Base-by-base conservation (phyloP, 2,329 filamentous ascomycete species). In the Pseudocercospora ulei region DNA sequence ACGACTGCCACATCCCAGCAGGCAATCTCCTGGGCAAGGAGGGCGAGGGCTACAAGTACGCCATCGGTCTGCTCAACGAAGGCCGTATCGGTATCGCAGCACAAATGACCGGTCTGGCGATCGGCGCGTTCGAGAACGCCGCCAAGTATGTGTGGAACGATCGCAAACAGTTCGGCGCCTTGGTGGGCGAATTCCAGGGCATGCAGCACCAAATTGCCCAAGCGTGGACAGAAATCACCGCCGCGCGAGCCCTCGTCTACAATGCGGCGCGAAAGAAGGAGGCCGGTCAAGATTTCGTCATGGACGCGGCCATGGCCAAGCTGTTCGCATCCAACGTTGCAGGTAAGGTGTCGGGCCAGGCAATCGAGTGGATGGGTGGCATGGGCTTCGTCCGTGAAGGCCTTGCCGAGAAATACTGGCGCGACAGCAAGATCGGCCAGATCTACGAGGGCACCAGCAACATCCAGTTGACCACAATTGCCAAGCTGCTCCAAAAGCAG, bases 141-240 rank as follows among this genome's bases (percentile, higher is more conserved):
- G 88, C 82, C 44, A 74, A 74, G 47, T 96, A 98, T 66, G 86
- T 86, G 51, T 98, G 86, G 86, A 96, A 96, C 65, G 90, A 98
- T 69, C 82, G 90, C 56, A 86, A 84, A 69, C 90, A 98, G 68
- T 98, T 98, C 60, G 88, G 90, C 51, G 73, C 84, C 59, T 75
- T 93, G 38, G 80, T 98, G 44, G 90, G 90, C 56, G 83, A 92
- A 62, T 98, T 98, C 74, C 90, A 98, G 67, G 87, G 86, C 56
- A 96, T 98, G 90, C 88, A 96, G 68, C 87, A 95, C 69, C 90
- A 98, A 69, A 80, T 98, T 48, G 90, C 90, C 2, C 90, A 98
- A 66, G 81, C 86, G 1, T 96, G 88, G 68, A 84, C 82, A 14
- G 90, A 98, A 62, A 95, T 98, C 58, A 71, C 78, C 39, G 90